Evolutionary conservation across 768 basidiomycete genomes (phyloP), one percentile per base, ranked within the genome.

Genomic region (Strobilomyces echinocephalus): DNA sequence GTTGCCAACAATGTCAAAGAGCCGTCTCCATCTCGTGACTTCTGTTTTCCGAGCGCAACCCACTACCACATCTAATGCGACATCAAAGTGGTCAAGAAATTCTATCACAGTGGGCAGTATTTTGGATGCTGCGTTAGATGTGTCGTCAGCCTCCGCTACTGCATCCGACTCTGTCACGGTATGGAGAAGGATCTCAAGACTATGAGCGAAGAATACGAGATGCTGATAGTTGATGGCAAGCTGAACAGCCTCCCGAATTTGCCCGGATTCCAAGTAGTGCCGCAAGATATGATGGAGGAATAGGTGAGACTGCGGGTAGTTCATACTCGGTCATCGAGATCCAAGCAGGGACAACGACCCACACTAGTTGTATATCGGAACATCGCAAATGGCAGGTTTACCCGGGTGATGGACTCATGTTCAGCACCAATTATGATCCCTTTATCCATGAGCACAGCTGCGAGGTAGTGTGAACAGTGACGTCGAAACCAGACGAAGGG

Each of bases 391-490:
- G 93, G 83, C 9, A 97, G 73, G 52, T 85, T 88, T 24, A 78
- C 72, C 49, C 90, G 79, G 15, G 85, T 77, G 3, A 83, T 85
- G 3, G 83, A 81, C 68, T 99, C 95, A 53, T 94, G 83, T 59
- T 97, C 95, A 26, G 88, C 91, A 8, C 95, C 95, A 60, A 97
- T 94, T 58, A 99, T 93, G 60, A 99, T 97, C 1, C 95, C 95
- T 66, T 97, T 99, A 69, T 97, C 95, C 94, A 98, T 98, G 24
- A 99, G 79, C 8, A 94, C 93, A 53, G 95, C 95, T 98, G 61
- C 33, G 43, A 46, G 28, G 38, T 21, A 16, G 6, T 40, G 41
- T 62, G 20, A 60, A 47, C 30, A 35, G 35, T 34, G 40, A 21
- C 16, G 15, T 44, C 12, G 18, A 38, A n/a, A 30, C 5, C 16